These are phyloP conservation scores for Globisporangium canariense DNA, from an alignment of 352 stramenopile species.

Conservation along the genomic window DNA sequence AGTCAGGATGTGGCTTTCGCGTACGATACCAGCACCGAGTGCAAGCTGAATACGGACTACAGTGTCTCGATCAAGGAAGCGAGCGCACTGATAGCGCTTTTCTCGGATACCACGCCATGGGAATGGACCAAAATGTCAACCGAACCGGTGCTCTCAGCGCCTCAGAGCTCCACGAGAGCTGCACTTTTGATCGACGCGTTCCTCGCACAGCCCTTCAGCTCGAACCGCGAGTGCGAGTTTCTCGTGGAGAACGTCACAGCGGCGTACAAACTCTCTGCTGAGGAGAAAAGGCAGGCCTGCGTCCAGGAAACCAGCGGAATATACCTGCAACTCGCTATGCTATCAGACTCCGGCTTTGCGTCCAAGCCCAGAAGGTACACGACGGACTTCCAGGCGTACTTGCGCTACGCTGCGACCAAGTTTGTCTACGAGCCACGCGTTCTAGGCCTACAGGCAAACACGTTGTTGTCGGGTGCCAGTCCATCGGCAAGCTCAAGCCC, in stretches of 20 bases:
- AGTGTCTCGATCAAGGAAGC: constrained; percentile 20
- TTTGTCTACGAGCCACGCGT: constrained; percentile 48
- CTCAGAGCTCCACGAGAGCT: constrained; percentile 21
- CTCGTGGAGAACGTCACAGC: constrained; percentile 22
- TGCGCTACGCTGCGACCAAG: constrained; percentile 51
- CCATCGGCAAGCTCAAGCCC: constrained; percentile 1
- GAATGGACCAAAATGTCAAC: constrained; percentile 19
- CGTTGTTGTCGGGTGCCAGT: not conserved
- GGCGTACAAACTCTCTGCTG: constrained; percentile 21
- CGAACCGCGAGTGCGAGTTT: constrained; percentile 23
- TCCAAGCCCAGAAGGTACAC: constrained; percentile 25
- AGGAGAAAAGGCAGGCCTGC: constrained; percentile 24
- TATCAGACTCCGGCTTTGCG: constrained; percentile 25
- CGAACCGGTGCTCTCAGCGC: constrained; percentile 6
- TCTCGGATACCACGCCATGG: constrained; percentile 23
- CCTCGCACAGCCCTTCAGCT: constrained; percentile 41
- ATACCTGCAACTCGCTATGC: constrained; percentile 33
- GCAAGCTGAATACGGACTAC: constrained; percentile 27
- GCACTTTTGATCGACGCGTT: constrained; percentile 51
- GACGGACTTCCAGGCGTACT: constrained; percentile 43
- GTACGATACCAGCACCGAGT: constrained; percentile 26
- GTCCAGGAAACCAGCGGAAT: constrained; percentile 14
- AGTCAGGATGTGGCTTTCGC: constrained; percentile 24
- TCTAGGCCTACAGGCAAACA: constrained; percentile 16
- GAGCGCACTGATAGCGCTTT: constrained; percentile 20